Evolutionary conservation across 768 basidiomycete genomes (phyloP).

Genomic region (Mycena alexandri): DNA sequence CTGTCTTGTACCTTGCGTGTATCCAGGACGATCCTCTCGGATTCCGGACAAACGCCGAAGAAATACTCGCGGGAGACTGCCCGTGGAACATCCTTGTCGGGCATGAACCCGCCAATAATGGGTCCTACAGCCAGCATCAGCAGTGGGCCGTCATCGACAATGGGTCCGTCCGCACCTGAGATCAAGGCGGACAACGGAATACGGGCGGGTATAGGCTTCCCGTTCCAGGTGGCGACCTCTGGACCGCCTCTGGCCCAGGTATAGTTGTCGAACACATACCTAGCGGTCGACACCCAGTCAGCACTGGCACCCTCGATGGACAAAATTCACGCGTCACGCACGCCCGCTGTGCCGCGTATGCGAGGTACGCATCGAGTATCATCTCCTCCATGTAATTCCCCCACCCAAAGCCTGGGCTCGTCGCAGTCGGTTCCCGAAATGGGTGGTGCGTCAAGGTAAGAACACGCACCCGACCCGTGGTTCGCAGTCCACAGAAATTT

Average conservation of each 20-base stretch:
- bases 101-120: constrained; percentile 36
- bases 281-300: constrained; percentile 39
- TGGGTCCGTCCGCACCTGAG: too few species aligned
- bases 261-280: constrained; percentile 71
- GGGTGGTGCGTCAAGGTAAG: constrained; percentile 47
- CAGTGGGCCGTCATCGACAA: too few species aligned
- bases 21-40: constrained; percentile 27
- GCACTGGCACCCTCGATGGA: background rate
- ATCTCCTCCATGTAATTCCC: constrained; percentile 74
- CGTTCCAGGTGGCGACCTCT: constrained; percentile 61
- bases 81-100: constrained; percentile 52
- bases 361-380: constrained; percentile 63
- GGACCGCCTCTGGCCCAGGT: constrained; percentile 61
- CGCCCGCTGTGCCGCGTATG: constrained; percentile 59
- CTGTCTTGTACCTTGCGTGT: constrained; percentile 9
- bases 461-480: constrained; percentile 58
- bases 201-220: constrained; percentile 63
- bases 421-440: constrained; percentile 32
- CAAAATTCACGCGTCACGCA: too few species aligned
- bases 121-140: too few species aligned
- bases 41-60: constrained; percentile 59
- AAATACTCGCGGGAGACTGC: constrained; percentile 62
- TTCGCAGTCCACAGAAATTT: constrained; percentile 65
- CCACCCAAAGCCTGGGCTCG: constrained; percentile 64
- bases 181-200: constrained; percentile 69